Conservation (phyloP, 805 yeast genomes). For the Teunomyces aglyptinius region DNA sequence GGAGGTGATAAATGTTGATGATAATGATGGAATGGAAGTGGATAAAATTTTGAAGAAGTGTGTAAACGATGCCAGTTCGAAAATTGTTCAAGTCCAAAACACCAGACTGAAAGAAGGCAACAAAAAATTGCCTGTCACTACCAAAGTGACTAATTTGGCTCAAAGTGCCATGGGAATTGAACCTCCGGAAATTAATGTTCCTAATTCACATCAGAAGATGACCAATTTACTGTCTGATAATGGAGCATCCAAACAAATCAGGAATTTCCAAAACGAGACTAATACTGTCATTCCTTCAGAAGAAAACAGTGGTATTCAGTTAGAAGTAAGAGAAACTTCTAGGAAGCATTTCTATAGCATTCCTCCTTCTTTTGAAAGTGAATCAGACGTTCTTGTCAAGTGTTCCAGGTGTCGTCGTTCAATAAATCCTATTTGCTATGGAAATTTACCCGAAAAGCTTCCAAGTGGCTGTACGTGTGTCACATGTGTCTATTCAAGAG, state of each 20-base stretch:
- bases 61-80: background rate
- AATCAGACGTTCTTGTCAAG: constrained; percentile 2
- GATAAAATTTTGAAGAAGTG: background rate
- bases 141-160: background rate
- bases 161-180: background rate
- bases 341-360: no score
- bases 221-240: no score
- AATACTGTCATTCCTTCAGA: no score
- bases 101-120: background rate
- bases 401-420: constrained; percentile 30
- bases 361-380: background rate
- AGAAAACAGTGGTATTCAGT: no score
- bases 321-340: no score
- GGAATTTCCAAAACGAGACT: no score
- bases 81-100: background rate
- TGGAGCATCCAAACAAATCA: no score
- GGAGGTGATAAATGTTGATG: background rate
- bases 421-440: constrained; percentile 38
- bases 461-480: constrained; percentile 9
- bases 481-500: constrained; percentile 26
- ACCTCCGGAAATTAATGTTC: no score
- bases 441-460: constrained; percentile 11
- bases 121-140: background rate
- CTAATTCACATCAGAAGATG: no score
- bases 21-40: background rate